A percentile compares a stretch with the other conserved stretches of the same genome.
Evolutionary conservation across 192 early-diverging fungal genomes (phyloP).

Genomic region (Coemansia sp.): DNA sequence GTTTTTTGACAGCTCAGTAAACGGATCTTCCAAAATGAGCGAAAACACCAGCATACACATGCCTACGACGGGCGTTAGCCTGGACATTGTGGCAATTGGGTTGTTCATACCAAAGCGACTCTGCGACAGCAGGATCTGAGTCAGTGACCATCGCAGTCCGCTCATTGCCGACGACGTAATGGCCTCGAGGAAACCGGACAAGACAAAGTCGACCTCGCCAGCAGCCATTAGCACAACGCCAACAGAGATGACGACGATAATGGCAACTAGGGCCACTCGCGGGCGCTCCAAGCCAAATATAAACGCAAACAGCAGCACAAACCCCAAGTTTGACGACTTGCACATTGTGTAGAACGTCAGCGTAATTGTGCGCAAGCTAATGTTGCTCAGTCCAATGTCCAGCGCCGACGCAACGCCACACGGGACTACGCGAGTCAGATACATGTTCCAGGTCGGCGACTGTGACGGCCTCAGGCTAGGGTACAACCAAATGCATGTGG

Average conservation of each 20-base stretch:
- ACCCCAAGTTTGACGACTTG: constrained; percentile 71
- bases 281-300: constrained; percentile 80
- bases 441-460: constrained; percentile 56
- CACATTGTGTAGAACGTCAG: constrained; percentile 92
- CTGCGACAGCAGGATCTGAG: constrained; percentile 75
- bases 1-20: constrained; percentile 29
- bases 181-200: constrained; percentile 71
- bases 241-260: constrained; percentile 74
- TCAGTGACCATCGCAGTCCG: constrained; percentile 90
- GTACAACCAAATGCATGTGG: constrained; percentile 55
- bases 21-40: constrained; percentile 60
- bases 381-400: constrained; percentile 90
- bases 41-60: constrained; percentile 63
- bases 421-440: constrained; percentile 72
- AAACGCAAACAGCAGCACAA: constrained; percentile 89
- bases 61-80: constrained; percentile 78
- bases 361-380: constrained; percentile 80
- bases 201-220: constrained; percentile 76
- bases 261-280: constrained; percentile 63
- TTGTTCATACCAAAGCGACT: constrained; percentile 79
- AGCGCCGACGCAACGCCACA: constrained; percentile 84
- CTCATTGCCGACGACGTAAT: constrained; percentile 76
- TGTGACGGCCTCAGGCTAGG: constrained; percentile 62
- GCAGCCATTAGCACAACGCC: constrained; percentile 89
- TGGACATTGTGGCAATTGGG: constrained; percentile 81